Evolutionary conservation across 345 rosid genomes (phyloP).

Genomic region (Pistacia vera): DNA sequence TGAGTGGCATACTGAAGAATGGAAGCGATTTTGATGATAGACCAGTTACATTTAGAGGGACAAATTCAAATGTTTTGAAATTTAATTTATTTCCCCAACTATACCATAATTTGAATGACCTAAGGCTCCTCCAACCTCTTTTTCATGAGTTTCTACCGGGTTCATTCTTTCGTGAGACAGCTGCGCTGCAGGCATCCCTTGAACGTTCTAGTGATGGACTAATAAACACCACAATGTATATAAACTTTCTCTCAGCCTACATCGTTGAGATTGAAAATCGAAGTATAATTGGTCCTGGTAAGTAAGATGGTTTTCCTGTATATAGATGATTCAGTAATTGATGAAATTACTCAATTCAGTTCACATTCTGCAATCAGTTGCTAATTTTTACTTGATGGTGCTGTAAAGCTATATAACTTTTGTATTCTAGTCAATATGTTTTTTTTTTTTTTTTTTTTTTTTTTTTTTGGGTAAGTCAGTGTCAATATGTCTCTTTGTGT

Average conservation of each 20-base stretch:
- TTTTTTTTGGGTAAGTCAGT: too few relatives aligned
- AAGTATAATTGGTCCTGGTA: constrained; percentile 82
- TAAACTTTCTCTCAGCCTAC: constrained; percentile 82
- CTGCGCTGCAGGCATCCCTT: constrained; percentile 75
- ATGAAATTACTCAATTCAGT: neutral
- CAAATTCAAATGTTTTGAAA: constrained; percentile 58
- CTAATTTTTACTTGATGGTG: neutral
- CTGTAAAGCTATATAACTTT: neutral
- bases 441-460: too few relatives aligned
- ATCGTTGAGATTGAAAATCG: constrained; percentile 75
- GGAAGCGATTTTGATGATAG: constrained; percentile 60
- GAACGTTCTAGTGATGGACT: constrained; percentile 63
- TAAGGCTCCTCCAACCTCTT: constrained; percentile 86
- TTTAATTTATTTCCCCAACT: constrained; percentile 83
- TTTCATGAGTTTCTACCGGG: constrained; percentile 91
- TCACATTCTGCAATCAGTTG: neutral
- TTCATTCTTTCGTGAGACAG: constrained; percentile 52
- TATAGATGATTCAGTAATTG: neutral
- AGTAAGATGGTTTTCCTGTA: constrained; percentile 33
- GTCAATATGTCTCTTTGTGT: neutral
- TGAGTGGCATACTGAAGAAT: constrained; percentile 71
- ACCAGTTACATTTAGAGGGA: constrained; percentile 88
- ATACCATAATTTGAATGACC: constrained; percentile 64
- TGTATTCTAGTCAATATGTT: neutral
- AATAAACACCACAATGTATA: constrained; percentile 74